A percentile compares a stretch with the other conserved stretches of the same genome.
Evolutionary conservation across 2,329 filamentous ascomycete genomes (phyloP).

Genomic region (Fusarium heterosporum): DNA sequence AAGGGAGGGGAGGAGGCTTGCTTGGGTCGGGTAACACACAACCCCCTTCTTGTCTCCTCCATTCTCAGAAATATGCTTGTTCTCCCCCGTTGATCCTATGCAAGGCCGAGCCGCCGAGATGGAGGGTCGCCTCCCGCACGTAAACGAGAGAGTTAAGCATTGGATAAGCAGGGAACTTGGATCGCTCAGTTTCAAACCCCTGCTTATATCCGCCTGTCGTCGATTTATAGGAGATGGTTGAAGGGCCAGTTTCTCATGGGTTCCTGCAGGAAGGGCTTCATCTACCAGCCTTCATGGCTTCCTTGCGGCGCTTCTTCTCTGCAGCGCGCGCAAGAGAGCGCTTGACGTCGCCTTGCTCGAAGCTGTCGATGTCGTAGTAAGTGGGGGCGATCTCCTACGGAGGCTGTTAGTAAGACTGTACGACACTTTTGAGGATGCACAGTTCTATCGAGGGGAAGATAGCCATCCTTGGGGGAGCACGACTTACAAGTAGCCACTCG

Average conservation of each 20-base stretch:
- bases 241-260: conserved; percentile 10
- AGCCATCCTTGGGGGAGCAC: conserved; percentile 1
- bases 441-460: neutral
- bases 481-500: conserved; percentile 88
- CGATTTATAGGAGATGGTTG: neutral
- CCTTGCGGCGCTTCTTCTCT: conserved; percentile 71
- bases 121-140: conserved; percentile 26
- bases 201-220: conserved; percentile 1
- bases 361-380: conserved; percentile 89
- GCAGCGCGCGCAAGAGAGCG: conserved; percentile 68
- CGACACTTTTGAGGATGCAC: neutral
- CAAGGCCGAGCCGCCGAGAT: conserved; percentile 20
- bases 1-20: conserved; percentile 12
- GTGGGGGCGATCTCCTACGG: conserved; percentile 86
- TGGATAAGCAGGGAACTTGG: conserved; percentile 28
- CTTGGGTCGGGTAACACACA: conserved; percentile 16
- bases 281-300: conserved; percentile 65
- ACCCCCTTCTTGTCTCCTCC: conserved; percentile 11
- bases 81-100: conserved; percentile 14
- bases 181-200: conserved; percentile 25
- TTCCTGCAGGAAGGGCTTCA: conserved; percentile 45
- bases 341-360: conserved; percentile 89
- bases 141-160: conserved; percentile 22
- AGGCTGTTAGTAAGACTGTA: conserved; percentile 28
- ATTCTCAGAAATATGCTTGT: conserved; percentile 17